phyloP scores from a whole-genome alignment of 176 grass and related monocot genomes.

The Lolium rigidum region DNA sequence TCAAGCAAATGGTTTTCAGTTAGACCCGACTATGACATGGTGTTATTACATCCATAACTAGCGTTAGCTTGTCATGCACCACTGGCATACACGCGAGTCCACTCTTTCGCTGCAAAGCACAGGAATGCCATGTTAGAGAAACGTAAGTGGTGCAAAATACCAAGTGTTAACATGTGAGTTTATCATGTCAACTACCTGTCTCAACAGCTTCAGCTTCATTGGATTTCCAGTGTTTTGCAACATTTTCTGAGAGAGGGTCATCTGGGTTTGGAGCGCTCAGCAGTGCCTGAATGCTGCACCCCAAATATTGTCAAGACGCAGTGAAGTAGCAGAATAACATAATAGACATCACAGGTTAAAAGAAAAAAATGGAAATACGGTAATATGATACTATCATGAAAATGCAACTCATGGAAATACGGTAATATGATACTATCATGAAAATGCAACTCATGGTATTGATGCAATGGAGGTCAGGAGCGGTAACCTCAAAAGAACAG shows the following conservation, averaged over 20 bases:
- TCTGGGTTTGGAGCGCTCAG: conserved; percentile 95
- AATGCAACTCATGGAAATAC: neutral
- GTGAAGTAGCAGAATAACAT: conserved; percentile 17
- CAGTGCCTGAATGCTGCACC: conserved; percentile 84
- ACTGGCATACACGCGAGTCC: conserved; percentile 82
- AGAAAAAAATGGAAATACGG: neutral
- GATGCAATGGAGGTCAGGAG: neutral
- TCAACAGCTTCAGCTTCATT: conserved; percentile 93
- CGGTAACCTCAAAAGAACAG: conserved; percentile 77
- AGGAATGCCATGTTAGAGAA: neutral
- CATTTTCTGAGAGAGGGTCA: conserved; percentile 89
- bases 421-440: neutral
- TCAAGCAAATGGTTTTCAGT: conserved; percentile 38
- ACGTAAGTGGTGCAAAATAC: neutral
- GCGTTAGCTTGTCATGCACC: conserved; percentile 52
- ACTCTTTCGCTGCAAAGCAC: conserved; percentile 78
- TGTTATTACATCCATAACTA: conserved; percentile 40
- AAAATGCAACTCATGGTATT: neutral
- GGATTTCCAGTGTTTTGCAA: conserved; percentile 96
- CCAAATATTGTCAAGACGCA: conserved; percentile 29
- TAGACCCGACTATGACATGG: neutral
- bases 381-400: neutral
- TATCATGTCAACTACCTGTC: conserved; percentile 58
- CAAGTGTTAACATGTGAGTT: too few species aligned
- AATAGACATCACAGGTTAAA: conserved; percentile 25